Base-by-base conservation (phyloP, 331 rosid genomes). In the Dryas integrifolia region DNA sequence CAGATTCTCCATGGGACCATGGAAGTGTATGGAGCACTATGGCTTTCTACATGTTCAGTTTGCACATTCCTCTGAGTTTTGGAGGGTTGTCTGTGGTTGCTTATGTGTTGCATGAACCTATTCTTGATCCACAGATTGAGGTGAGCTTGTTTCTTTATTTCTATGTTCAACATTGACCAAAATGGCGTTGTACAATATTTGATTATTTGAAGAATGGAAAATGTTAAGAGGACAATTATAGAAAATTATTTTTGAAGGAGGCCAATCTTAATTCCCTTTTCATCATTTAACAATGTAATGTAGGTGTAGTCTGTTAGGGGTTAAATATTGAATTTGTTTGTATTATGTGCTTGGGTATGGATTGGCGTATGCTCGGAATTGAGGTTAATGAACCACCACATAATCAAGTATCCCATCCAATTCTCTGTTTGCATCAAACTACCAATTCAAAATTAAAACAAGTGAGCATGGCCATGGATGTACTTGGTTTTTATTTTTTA, bases 41-140 rank as follows among this genome's bases (percentile, higher is more conserved):
- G 89, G 86, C 86, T 58, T 83, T 90, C 59, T 93, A 90, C 69
- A 57, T 86, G 14, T 86, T 88, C 83, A 86, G 75, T 80, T 73
- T 92, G 73, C 98, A 93, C 80, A 82, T 93, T 74, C 98, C 98
- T 85, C 81, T 89, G 81, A 86, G 98, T 78, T 90, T 93, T 65
- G 92, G 96, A 69, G 85, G 96, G 49, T 82, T 90, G 81, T 81
- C 92, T 21, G 81, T 85, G 21, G 85, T 85, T 79, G 67, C 96
- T 16, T 12, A 77, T 40, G 44, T 86, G 18, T 57, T 77, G 67
- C 77, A 80, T 58, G 47, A 87, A 58, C 82, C 85, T 67, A 50
- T 12, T 77, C 90, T 88, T 78, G 76, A 85, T 63, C 96, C 96
- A 49, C 88, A 85, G 74, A 86, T 88, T 79, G 58, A 86, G 89